phyloP scores from a whole-genome alignment of 352 stramenopile species.

The Pythium coloratum region DNA sequence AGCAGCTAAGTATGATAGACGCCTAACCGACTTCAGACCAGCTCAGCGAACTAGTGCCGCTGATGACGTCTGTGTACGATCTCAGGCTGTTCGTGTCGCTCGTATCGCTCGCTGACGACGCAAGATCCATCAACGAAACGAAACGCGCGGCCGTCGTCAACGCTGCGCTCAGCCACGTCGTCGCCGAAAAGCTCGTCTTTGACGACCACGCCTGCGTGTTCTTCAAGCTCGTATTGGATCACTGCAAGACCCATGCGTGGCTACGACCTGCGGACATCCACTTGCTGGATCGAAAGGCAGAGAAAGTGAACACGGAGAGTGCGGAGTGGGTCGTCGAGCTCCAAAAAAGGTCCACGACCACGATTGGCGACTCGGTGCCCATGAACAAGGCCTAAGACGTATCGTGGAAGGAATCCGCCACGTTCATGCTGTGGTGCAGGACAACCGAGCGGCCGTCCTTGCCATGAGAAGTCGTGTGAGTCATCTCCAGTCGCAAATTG shows the following conservation, averaged over 20 bases:
- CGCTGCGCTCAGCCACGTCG: background rate
- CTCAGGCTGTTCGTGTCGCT: background rate
- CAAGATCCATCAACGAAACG: too few relatives aligned
- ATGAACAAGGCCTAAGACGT: background rate
- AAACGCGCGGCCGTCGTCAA: background rate
- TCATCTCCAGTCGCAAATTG: background rate
- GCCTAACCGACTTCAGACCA: background rate
- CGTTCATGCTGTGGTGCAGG: constrained; percentile 6
- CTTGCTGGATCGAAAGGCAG: constrained; percentile 2
- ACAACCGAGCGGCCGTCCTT: constrained; percentile 4
- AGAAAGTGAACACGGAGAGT: constrained; percentile 22
- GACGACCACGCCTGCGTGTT: background rate
- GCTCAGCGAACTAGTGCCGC: constrained; percentile 3
- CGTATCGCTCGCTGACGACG: background rate
- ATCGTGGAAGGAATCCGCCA: background rate
- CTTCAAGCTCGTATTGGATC: background rate
- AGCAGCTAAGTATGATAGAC: background rate
- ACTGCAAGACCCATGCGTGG: background rate
- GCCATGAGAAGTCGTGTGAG: background rate
- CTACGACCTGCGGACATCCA: background rate
- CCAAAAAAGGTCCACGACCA: constrained; percentile 11
- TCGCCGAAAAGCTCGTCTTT: background rate
- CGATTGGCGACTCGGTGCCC: constrained; percentile 11
- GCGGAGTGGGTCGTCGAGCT: constrained; percentile 18
- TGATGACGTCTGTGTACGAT: constrained; percentile 19